Conservation (phyloP, 2,329 filamentous ascomycete species). For the Ophiostoma quercus region DNA sequence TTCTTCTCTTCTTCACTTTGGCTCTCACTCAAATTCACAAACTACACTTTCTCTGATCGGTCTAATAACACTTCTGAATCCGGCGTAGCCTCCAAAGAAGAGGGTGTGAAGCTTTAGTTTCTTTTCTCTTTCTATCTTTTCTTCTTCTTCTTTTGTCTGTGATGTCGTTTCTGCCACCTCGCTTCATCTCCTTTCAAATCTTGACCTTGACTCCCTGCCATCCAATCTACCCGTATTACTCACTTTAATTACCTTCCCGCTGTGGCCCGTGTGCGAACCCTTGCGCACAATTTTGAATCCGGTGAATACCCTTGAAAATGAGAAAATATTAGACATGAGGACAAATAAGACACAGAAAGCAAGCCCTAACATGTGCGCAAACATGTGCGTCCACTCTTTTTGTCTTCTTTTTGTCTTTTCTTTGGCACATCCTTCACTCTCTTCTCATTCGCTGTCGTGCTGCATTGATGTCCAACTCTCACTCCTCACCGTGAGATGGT, state of each 20-base stretch:
- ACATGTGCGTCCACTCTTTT: background rate
- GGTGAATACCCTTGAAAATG: background rate
- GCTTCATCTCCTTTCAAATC: background rate
- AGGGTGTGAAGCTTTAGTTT: background rate
- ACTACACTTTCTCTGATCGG: background rate
- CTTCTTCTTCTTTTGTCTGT: background rate
- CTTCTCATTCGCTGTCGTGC: background rate
- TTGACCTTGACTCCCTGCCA: background rate
- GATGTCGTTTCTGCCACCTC: background rate
- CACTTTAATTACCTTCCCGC: background rate
- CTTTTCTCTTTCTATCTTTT: background rate
- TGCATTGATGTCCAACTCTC: constrained; percentile 22
- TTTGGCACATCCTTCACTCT: no score
- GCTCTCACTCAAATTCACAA: background rate
- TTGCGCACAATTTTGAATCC: background rate
- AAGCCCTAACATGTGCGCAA: constrained; percentile 8
- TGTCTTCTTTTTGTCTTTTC: no score
- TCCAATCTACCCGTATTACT: background rate
- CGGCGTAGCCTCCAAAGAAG: background rate
- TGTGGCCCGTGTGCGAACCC: constrained; percentile 6
- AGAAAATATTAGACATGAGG: background rate
- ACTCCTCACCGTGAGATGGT: constrained; percentile 14
- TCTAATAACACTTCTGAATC: background rate
- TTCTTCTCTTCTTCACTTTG: background rate
- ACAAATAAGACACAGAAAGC: background rate